Evolutionary conservation across 257 asterid genomes (phyloP).

Genomic region (Solanum lignicaule): DNA sequence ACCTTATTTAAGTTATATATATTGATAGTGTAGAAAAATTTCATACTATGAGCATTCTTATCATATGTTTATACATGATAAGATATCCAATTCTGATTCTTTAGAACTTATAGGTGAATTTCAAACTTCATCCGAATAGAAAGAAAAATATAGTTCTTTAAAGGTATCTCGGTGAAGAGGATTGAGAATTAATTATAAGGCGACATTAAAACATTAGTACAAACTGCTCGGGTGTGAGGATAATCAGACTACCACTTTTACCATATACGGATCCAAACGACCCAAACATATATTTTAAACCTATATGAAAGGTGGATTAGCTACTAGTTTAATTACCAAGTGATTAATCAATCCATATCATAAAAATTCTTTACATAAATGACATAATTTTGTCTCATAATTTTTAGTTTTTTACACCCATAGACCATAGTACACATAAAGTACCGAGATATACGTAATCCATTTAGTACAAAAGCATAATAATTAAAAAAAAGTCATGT

Average conservation of each 20-base stretch:
- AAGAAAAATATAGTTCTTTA: not conserved
- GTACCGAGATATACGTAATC: not conserved
- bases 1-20: not conserved
- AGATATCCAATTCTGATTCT: too few relatives aligned
- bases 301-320: not conserved
- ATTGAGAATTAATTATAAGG: not conserved
- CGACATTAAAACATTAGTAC: not conserved
- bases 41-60: too few relatives aligned
- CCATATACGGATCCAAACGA: not conserved
- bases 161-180: not conserved
- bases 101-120: not conserved
- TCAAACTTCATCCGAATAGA: not conserved
- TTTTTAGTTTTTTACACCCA: too few relatives aligned
- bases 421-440: too few relatives aligned
- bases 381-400: not conserved
- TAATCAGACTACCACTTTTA: not conserved
- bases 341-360: too few relatives aligned
- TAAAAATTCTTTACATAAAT: too few relatives aligned
- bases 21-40: not conserved
- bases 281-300: not conserved
- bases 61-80: not conserved
- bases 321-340: not conserved
- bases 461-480: not conserved
- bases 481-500: not conserved
- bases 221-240: not conserved